Percentiles rank a stretch among this genome's conserved stretches.
Evolutionary conservation across 2,329 filamentous ascomycete species (phyloP).

Genomic region (Pezicula rhizophila): DNA sequence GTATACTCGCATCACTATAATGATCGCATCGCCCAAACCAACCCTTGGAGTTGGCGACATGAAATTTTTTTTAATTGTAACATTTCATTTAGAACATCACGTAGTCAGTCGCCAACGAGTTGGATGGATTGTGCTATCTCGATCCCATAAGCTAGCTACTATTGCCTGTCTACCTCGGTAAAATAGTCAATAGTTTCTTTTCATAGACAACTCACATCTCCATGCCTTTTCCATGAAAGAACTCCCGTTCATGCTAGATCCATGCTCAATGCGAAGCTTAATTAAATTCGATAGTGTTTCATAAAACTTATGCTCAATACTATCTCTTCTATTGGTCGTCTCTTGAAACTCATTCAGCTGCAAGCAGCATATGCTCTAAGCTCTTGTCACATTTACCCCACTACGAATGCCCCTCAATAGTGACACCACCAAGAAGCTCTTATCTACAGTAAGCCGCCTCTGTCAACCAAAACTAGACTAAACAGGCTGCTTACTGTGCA

Average conservation of each 20-base stretch:
- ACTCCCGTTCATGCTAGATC: neutral
- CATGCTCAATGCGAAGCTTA: neutral
- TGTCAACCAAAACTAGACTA: neutral
- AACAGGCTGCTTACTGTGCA: neutral
- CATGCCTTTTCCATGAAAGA: too few relatives aligned
- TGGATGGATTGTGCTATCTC: too few relatives aligned
- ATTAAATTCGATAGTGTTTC: neutral
- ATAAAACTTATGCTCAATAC: neutral
- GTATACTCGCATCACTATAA: too few relatives aligned
- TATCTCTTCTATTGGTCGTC: neutral
- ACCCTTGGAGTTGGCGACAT: too few relatives aligned
- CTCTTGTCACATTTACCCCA: conserved; percentile 1
- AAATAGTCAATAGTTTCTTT: too few relatives aligned
- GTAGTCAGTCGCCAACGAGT: too few relatives aligned
- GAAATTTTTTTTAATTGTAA: too few relatives aligned
- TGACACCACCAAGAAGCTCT: neutral
- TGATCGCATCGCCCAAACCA: too few relatives aligned
- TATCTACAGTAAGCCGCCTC: neutral
- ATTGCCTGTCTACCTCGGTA: too few relatives aligned
- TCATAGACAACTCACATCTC: too few relatives aligned
- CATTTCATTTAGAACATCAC: too few relatives aligned
- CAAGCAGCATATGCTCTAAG: neutral
- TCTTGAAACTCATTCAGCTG: neutral
- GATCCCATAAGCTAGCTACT: too few relatives aligned
- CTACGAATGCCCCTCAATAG: neutral